Conservation (phyloP, 306 rosid species). For the Cucumis melo region DNA sequence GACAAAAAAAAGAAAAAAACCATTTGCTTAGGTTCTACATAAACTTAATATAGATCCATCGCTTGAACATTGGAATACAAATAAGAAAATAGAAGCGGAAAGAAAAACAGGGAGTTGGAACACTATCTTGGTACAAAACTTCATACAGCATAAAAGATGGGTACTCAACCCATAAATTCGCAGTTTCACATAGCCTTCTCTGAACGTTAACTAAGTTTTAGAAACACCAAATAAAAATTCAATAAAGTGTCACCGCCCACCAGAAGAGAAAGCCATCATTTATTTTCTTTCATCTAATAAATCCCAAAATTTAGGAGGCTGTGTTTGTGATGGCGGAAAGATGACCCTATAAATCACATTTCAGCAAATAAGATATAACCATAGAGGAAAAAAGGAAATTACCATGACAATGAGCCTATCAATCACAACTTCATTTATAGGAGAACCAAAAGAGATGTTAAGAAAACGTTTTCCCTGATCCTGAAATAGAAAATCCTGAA, state of each 20-base stretch:
- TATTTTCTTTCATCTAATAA: background rate
- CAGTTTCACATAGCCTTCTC: background rate
- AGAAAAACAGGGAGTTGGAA: background rate
- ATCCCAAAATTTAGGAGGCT: background rate
- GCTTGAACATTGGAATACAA: background rate
- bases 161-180: background rate
- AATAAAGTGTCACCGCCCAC: background rate
- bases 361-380: background rate
- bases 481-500: conserved; percentile 65
- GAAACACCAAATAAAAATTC: background rate
- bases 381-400: background rate
- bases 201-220: background rate
- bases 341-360: background rate
- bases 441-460: conserved; percentile 67
- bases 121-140: background rate
- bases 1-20: background rate
- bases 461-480: conserved; percentile 65
- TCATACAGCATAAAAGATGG: background rate
- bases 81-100: background rate
- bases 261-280: background rate
- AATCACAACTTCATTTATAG: conserved; percentile 66
- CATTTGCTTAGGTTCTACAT: background rate
- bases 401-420: conserved; percentile 77
- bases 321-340: background rate
- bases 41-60: background rate